Evolutionary conservation across 345 rosid species (phyloP).

Genomic region (Syzygium aromaticum): DNA sequence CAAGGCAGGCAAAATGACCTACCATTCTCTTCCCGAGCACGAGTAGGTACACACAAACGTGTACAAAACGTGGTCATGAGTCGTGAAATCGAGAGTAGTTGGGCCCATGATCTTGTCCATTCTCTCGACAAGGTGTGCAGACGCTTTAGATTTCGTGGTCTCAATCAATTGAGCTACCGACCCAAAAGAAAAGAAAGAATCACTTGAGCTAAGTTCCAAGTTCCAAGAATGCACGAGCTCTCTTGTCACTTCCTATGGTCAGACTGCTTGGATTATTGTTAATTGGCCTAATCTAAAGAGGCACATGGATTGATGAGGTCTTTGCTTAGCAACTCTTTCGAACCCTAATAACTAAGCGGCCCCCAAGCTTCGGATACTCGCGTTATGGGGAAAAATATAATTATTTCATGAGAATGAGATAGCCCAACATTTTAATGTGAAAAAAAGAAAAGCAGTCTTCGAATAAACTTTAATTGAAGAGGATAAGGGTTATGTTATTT

Average conservation of each 20-base stretch:
- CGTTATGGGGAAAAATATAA: not conserved
- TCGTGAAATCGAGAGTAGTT: not conserved
- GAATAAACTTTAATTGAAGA: not conserved
- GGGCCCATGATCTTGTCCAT: not conserved
- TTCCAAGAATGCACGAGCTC: not conserved
- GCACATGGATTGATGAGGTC: not conserved
- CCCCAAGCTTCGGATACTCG: not conserved
- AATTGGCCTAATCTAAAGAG: not conserved
- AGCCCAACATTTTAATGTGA: not conserved
- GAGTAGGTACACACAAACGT: not conserved
- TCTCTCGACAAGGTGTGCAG: not conserved
- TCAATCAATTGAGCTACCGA: not conserved
- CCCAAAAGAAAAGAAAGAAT: not conserved
- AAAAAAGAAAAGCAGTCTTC: not conserved
- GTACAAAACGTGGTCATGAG: not conserved
- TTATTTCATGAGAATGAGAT: not conserved
- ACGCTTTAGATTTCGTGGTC: not conserved
- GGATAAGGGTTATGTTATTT: not conserved
- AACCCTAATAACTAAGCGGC: not conserved
- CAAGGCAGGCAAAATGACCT: not conserved
- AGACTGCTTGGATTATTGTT: not conserved
- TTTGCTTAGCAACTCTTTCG: not conserved
- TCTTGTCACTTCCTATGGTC: not conserved
- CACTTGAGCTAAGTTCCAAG: not conserved
- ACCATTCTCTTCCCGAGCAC: not conserved